A percentile compares a stretch with the other conserved stretches of the same genome.
These are phyloP conservation scores for Nepenthes gracilis DNA, from an alignment of 148 eudicot species.

Conservation along the genomic window DNA sequence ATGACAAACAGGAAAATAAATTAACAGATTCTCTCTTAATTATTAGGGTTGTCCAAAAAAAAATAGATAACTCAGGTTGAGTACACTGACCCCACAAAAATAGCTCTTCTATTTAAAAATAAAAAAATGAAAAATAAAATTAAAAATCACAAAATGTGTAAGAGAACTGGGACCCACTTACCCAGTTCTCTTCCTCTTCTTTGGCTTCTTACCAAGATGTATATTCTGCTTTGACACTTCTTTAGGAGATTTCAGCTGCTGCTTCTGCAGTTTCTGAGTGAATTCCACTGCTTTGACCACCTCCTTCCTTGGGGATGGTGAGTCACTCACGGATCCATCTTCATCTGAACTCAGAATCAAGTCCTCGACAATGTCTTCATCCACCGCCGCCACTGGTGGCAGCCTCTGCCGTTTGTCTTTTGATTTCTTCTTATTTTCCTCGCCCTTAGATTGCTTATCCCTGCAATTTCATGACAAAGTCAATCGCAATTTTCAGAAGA, in stretches of 20 bases:
- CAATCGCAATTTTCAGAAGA: no score
- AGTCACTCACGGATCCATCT: conserved; percentile 26
- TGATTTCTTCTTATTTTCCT: conserved; percentile 30
- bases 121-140: no score
- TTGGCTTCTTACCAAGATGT: conserved; percentile 26
- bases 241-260: conserved; percentile 8
- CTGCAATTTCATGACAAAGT: conserved; percentile 17
- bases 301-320: conserved; percentile 9
- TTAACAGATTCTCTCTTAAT: no score
- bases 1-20: no score
- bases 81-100: neutral
- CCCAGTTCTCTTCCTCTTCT: conserved; percentile 48
- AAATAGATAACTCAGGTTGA: no score
- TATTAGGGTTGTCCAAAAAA: no score
- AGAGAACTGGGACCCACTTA: neutral
- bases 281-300: conserved; percentile 12
- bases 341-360: conserved; percentile 79
- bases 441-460: conserved; percentile 22
- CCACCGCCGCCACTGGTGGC: conserved; percentile 25
- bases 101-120: no score
- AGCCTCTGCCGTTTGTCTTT: conserved; percentile 24
- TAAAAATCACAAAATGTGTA: no score
- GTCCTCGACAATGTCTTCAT: conserved; percentile 86
- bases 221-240: conserved; percentile 22
- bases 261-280: conserved; percentile 19